phyloP scores from a whole-genome alignment of 768 basidiomycete species.

The Suillus hirtellus region DNA sequence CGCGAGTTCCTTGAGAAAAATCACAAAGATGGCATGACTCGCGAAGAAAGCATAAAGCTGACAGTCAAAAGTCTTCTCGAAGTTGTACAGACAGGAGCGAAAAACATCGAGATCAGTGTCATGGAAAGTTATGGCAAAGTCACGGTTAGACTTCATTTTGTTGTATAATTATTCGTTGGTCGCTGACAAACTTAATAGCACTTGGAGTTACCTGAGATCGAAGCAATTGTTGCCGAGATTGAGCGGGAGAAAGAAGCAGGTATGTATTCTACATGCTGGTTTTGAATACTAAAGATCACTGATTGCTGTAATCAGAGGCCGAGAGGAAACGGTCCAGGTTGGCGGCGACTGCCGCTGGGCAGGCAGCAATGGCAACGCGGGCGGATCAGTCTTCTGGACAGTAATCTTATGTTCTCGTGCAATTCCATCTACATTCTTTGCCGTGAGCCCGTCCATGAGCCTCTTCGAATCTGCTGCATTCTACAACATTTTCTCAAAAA shows the following conservation, averaged over 20 bases:
- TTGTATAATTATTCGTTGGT: not conserved
- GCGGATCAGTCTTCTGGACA: slow-evolving; percentile 40
- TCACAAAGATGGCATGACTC: slow-evolving; percentile 84
- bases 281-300: not conserved
- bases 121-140: slow-evolving; percentile 96
- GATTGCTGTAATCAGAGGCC: slow-evolving; percentile 60
- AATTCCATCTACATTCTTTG: not conserved
- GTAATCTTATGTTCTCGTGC: slow-evolving; percentile 22
- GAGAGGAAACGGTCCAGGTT: slow-evolving; percentile 90
- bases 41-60: slow-evolving; percentile 91
- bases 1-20: slow-evolving; percentile 99
- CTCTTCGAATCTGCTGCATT: not conserved
- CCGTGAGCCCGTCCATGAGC: not conserved
- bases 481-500: not conserved
- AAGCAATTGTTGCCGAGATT: slow-evolving; percentile 88
- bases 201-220: slow-evolving; percentile 83
- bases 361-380: slow-evolving; percentile 81
- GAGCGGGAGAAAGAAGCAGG: slow-evolving; percentile 97
- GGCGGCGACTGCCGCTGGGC: slow-evolving; percentile 88
- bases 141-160: slow-evolving; percentile 55
- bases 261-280: slow-evolving; percentile 32
- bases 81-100: slow-evolving; percentile 99
- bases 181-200: slow-evolving; percentile 3
- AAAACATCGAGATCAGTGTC: slow-evolving; percentile 98
- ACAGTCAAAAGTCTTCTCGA: slow-evolving; percentile 95